These are phyloP conservation scores for Neocallimastix lanati DNA, from an alignment of 192 early-diverging fungal genomes.

Conservation along the genomic window DNA sequence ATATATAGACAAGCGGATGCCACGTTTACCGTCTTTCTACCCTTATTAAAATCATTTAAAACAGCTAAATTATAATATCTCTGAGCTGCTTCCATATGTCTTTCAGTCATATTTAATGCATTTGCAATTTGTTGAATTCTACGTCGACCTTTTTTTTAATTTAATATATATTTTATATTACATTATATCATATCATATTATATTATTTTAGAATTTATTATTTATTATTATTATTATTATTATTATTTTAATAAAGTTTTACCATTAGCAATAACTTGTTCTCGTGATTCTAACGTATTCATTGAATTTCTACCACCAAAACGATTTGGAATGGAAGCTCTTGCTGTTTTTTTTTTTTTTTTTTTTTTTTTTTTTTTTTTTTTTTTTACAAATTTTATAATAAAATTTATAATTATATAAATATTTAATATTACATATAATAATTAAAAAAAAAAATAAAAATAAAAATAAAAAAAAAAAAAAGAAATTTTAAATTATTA, in stretches of 20 bases:
- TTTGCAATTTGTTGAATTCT: constrained; percentile 55
- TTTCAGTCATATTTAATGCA: constrained; percentile 48
- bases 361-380: too few species aligned
- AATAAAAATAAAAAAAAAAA: too few species aligned
- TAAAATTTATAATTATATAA: too few species aligned
- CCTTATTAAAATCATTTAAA: constrained; percentile 62
- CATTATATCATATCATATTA: constrained; percentile 8
- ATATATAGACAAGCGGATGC: constrained; percentile 83
- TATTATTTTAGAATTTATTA: too few species aligned
- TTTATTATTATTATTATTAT: not conserved
- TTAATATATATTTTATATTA: constrained; percentile 17
- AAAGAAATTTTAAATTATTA: too few species aligned
- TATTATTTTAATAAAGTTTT: not conserved
- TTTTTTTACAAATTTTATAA: too few species aligned
- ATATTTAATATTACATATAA: too few species aligned
- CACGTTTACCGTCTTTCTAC: constrained; percentile 53
- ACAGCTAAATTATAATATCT: constrained; percentile 71
- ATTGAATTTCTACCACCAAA: not conserved
- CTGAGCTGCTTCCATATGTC: constrained; percentile 63
- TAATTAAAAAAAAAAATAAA: too few species aligned
- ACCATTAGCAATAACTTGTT: not conserved
- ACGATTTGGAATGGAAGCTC: not conserved
- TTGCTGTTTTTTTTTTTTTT: not conserved
- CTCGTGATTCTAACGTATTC: not conserved
- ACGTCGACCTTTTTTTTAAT: constrained; percentile 28